Conservation (phyloP, 2,329 filamentous ascomycete genomes). For the Pestalotiopsis sp. region DNA sequence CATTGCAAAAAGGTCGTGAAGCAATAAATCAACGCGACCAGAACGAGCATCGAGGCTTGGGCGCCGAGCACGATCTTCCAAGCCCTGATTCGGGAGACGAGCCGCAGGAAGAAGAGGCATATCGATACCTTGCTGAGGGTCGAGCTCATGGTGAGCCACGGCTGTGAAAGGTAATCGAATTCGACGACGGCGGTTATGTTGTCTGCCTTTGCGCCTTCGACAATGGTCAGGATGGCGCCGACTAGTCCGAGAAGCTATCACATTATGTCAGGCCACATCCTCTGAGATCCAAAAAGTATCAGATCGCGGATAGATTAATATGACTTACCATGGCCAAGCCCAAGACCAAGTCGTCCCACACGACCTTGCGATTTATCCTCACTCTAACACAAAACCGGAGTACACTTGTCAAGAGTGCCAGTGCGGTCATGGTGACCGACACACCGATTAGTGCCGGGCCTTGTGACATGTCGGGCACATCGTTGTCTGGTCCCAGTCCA, state of each 20-base stretch:
- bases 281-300: neutral
- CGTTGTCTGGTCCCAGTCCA: constrained; percentile 21
- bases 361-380: constrained; percentile 27
- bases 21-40: constrained; percentile 34
- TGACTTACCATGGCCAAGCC: constrained; percentile 33
- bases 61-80: constrained; percentile 34
- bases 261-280: neutral
- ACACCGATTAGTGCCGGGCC: constrained; percentile 38
- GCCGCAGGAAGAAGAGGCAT: constrained; percentile 36
- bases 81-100: constrained; percentile 28
- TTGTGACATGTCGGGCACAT: constrained; percentile 27
- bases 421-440: constrained; percentile 13
- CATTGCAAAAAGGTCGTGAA: constrained; percentile 39
- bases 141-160: constrained; percentile 37
- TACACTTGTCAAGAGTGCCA: constrained; percentile 36
- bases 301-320: neutral
- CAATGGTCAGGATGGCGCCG: constrained; percentile 35
- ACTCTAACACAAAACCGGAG: constrained; percentile 33
- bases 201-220: constrained; percentile 31
- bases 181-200: constrained; percentile 30
- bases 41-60: constrained; percentile 33
- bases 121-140: constrained; percentile 40
- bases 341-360: constrained; percentile 37
- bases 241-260: constrained; percentile 35
- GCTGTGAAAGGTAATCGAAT: constrained; percentile 37